phyloP scores from a whole-genome alignment of 164 flowering plant genomes.

The grape (Vitis vinifera) region ASM3070453v1 NC_081806.1:3318501-3319000 shows the following conservation, averaged over 20 bases:
- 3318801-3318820: background rate
- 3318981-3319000: too few species aligned
- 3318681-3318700: conserved; percentile 6
- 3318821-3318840: too few species aligned
- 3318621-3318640: conserved; percentile 53
- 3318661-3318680: conserved; percentile 21
- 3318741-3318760: conserved; percentile 47
- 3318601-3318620: conserved; percentile 93
- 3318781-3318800: conserved; percentile 5
- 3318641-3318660: conserved; percentile 47
- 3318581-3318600: conserved; percentile 84
- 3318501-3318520: too few species aligned
- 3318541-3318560: conserved; percentile 51
- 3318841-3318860: too few species aligned
- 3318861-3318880: too few species aligned
- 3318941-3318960: too few species aligned
- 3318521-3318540: background rate
- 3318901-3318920: too few species aligned
- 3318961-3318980: too few species aligned
- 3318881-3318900: too few species aligned
- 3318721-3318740: conserved; percentile 15
- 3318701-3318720: conserved; percentile 12
- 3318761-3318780: background rate
- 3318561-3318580: conserved; percentile 93
- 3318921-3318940: too few species aligned